Percentiles rank a stretch among this genome's conserved stretches.
These are phyloP conservation scores for Ustilaginoidea virens DNA, from an alignment of 2,329 filamentous ascomycete species.

Conservation along the genomic window DNA sequence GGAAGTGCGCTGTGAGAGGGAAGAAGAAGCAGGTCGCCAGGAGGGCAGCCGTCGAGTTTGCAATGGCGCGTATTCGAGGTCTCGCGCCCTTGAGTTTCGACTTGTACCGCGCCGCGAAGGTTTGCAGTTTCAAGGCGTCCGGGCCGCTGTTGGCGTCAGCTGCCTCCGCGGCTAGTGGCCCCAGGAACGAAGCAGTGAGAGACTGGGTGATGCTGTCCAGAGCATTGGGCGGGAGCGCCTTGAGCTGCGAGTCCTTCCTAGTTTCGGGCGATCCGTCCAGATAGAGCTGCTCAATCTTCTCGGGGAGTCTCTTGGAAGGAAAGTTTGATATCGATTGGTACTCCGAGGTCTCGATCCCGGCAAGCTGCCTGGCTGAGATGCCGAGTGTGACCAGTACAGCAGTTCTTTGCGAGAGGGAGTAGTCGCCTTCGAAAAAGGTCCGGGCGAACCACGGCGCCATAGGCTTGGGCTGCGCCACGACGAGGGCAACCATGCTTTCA, in stretches of 20 bases:
- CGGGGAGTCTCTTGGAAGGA: conserved; percentile 66
- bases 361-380: conserved; percentile 68
- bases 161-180: conserved; percentile 66
- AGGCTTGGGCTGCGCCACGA: conserved; percentile 57
- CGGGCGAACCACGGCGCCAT: conserved; percentile 77
- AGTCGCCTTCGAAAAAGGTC: conserved; percentile 83
- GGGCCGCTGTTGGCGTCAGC: conserved; percentile 70
- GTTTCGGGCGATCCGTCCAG: conserved; percentile 17
- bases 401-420: conserved; percentile 72
- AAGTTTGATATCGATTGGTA: conserved; percentile 42
- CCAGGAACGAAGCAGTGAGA: conserved; percentile 58
- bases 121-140: conserved; percentile 73
- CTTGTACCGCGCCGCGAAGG: conserved; percentile 53
- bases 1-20: conserved; percentile 70
- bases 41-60: conserved; percentile 65
- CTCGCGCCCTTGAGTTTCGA: conserved; percentile 14
- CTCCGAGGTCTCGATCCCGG: conserved; percentile 51
- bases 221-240: conserved; percentile 37
- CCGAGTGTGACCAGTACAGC: conserved; percentile 71
- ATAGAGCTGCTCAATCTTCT: conserved; percentile 60
- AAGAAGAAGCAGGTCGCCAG: conserved; percentile 71
- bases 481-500: conserved; percentile 67
- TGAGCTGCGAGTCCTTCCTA: conserved; percentile 19
- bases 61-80: conserved; percentile 38
- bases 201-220: conserved; percentile 53